These are phyloP conservation scores for Santalum album DNA, from an alignment of 164 flowering plant species.

Conservation along the genomic window DNA sequence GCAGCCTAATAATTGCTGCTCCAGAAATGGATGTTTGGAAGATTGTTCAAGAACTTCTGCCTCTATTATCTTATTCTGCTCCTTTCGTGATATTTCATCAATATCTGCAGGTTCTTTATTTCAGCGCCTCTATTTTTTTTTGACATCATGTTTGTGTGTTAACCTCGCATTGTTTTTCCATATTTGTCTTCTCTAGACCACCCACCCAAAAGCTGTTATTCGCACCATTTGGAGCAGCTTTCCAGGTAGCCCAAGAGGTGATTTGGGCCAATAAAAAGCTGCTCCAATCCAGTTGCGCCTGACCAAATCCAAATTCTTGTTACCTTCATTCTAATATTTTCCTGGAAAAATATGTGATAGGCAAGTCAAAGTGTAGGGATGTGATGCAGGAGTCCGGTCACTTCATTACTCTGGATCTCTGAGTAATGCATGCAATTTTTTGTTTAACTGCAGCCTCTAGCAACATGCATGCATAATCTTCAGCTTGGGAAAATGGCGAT, in stretches of 20 bases:
- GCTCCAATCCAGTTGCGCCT: background rate
- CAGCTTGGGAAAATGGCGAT: slow-evolving; percentile 76
- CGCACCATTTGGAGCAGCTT: too few species aligned
- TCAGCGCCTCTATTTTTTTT: too few species aligned
- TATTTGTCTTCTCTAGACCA: too few species aligned
- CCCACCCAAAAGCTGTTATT: too few species aligned
- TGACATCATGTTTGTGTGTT: background rate
- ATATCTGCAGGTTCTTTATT: slow-evolving; percentile 88
- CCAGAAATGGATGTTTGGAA: slow-evolving; percentile 79
- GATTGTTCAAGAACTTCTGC: slow-evolving; percentile 56
- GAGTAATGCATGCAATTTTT: background rate
- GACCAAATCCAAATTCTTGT: background rate
- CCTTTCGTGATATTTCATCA: slow-evolving; percentile 92
- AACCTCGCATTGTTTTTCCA: too few species aligned
- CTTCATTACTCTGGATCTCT: too few species aligned
- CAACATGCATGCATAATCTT: slow-evolving; percentile 86
- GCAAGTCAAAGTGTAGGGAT: too few species aligned
- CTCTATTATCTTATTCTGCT: slow-evolving; percentile 75
- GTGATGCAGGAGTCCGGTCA: too few species aligned
- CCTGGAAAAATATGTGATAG: background rate
- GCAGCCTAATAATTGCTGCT: slow-evolving; percentile 86
- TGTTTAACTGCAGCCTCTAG: slow-evolving; percentile 64
- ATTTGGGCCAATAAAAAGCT: background rate
- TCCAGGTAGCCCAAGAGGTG: too few species aligned
- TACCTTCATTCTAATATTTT: background rate